Evolutionary conservation across 2,329 filamentous ascomycete genomes (phyloP), one percentile per base, ranked within the genome.

Genomic region (Torrubiella hemipterigena): DNA sequence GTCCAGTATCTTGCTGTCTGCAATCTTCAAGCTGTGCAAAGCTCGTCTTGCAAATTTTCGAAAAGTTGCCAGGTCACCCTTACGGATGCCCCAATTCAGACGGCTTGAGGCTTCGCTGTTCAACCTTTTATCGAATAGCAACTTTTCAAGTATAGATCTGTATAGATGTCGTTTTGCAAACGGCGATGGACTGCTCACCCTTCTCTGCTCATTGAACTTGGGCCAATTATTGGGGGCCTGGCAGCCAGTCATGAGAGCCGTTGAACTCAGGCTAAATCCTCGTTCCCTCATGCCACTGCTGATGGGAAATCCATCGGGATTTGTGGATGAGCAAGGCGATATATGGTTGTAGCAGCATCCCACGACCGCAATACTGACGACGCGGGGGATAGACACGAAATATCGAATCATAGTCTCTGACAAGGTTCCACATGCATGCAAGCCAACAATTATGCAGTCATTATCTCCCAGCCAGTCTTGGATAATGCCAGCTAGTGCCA

Each of bases 251-350:
- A 54, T 54, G 10, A 54, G 33, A 6, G 50, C 50, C 10, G 50
- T 53, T 7, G 50, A 34, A 17, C 44, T 51, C 17, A 54, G 32
- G 4, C 19, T 29, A n/a, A 54, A 37, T 4, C 34, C 17, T 16
- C 28, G 39, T 5, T 19, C 19, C 15, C 44, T 38, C 18, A 54
- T 27, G 10, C 27, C 50, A 0, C 46, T 41, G 3, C 59, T 66
- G 33, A 69, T 54, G 12, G 48, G 42, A 12, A 52, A 49, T 13
- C 54, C 54, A 6, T 50, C 43, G 1, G 58, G 56, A 12, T 58
- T 56, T 22, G 49, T 34, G 5, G 52, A 47, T 2, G 63, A 52
- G 7, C 35, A 40, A 5, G 46, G 43, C 3, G 43, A 30, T 14
- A 54, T 49, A 32, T 54, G 50, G 33, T 54, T 53, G 25, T 54